Base-by-base conservation (phyloP, 345 rosid species). In the Ceriops tagal region DNA sequence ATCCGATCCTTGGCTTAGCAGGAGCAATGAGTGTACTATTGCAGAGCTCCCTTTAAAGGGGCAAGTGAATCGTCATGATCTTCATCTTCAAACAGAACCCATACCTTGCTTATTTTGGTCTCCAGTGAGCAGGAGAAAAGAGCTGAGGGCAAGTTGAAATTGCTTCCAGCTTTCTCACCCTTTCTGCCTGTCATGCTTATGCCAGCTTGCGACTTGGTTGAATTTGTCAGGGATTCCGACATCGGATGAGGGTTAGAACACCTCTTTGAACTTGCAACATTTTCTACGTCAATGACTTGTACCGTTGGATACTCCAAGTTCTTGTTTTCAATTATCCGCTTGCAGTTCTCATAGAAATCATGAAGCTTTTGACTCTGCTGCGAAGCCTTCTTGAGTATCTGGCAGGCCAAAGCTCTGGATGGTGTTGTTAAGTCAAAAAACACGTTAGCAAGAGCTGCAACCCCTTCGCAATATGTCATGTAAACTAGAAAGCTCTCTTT, bases 401-500 rank as follows among this genome's bases (percentile, higher is more conserved):
- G 81, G 34, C 89, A 88, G 49, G 92, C 96, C 71, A 88, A 72
- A 30, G 71, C 83, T 79, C 87, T 83, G 7, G 96, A 90, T 10
- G 87, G 80, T 31, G 35, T 79, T 37, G 97, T 75, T 56, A 89
- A 76, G 76, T 92, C 93, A 46, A 89, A 89, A 73, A 88, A 74
- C 84, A 79, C 77, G 65, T 85, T 78, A 27, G 79, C 62, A 16
- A 89, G 87, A 55, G 82, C 74, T 0, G 86, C 81, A 1, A 88
- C 58, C 10, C 90, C 86, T 75, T 88, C 90, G 8, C 78, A 60
- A 37, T 80, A 84, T 3, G 85, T 80, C 27, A 21, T 61, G 81
- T 86, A 86, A 19, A 92, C 93, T 78, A 85, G 92, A 81, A 92
- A 92, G 83, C 96, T 92, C 72, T 92, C 97, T 74, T 85, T 92